Conservation (phyloP, 371 early-diverging fungal genomes). For the Syncephalastrum monosporum region DNA sequence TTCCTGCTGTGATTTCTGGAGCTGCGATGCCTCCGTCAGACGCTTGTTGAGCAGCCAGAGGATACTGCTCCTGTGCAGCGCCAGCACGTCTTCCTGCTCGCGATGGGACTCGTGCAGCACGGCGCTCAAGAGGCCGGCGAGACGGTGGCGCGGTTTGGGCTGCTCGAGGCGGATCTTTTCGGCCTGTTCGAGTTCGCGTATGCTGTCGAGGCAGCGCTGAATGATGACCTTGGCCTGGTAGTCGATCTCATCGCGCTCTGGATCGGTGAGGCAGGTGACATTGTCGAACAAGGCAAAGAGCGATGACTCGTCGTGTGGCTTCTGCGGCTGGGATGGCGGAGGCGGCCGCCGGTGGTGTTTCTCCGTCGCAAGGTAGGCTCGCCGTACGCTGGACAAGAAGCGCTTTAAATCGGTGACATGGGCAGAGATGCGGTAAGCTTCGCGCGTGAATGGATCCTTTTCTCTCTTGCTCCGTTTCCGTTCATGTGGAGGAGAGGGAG, state of each 20-base stretch:
- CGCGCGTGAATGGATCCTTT: slow-evolving; percentile 33
- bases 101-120: too few species aligned
- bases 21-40: slow-evolving; percentile 47
- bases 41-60: slow-evolving; percentile 55
- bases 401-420: slow-evolving; percentile 41
- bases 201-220: slow-evolving; percentile 51
- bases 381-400: slow-evolving; percentile 46
- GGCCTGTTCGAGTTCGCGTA: slow-evolving; percentile 48
- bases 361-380: slow-evolving; percentile 41
- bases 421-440: slow-evolving; percentile 52
- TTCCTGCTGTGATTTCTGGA: slow-evolving; percentile 58
- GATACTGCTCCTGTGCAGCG: slow-evolving; percentile 51
- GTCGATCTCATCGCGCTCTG: slow-evolving; percentile 60
- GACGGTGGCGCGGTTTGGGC: slow-evolving; percentile 13
- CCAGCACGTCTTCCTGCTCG: slow-evolving; percentile 32
- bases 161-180: slow-evolving; percentile 32
- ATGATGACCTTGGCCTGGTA: slow-evolving; percentile 58
- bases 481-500: not conserved
- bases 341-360: slow-evolving; percentile 11
- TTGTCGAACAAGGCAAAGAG: slow-evolving; percentile 34
- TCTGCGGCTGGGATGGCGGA: not conserved
- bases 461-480: not conserved
- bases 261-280: slow-evolving; percentile 38
- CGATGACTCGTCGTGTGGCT: slow-evolving; percentile 14
- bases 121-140: slow-evolving; percentile 25